Conservation (phyloP, 305 asterid species). For the Fraxinus floribunda region DNA sequence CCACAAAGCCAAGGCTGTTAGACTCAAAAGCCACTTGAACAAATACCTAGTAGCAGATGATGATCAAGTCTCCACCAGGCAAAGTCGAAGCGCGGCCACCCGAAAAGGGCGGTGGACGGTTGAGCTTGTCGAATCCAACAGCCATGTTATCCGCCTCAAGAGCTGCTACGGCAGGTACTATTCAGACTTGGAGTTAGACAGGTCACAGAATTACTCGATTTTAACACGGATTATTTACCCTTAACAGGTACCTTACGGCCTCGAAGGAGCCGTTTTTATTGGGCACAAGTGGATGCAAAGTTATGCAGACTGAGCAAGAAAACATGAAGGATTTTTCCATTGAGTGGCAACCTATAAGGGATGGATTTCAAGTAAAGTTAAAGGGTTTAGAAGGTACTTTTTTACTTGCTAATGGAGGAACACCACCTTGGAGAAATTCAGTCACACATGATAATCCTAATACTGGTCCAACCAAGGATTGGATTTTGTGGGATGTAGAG, state of each 20-base stretch:
- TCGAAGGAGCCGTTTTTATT: slow-evolving; percentile 54
- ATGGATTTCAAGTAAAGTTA: slow-evolving; percentile 72
- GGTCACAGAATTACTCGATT: neutral
- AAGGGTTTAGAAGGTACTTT: slow-evolving; percentile 53
- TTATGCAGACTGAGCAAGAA: slow-evolving; percentile 48
- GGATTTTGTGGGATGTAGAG: slow-evolving; percentile 83
- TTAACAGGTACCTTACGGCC: slow-evolving; percentile 59
- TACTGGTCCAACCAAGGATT: slow-evolving; percentile 46
- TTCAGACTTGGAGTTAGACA: neutral
- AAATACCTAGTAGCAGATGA: slow-evolving; percentile 84
- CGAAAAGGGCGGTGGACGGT: slow-evolving; percentile 74
- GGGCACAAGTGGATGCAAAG: slow-evolving; percentile 77
- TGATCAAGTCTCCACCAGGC: slow-evolving; percentile 61
- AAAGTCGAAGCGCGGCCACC: slow-evolving; percentile 64
- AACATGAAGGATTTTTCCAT: slow-evolving; percentile 36
- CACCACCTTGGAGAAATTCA: slow-evolving; percentile 85
- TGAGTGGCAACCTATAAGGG: slow-evolving; percentile 82
- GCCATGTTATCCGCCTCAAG: slow-evolving; percentile 57
- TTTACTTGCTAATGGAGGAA: slow-evolving; percentile 82
- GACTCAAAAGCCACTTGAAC: slow-evolving; percentile 64
- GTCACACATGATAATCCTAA: slow-evolving; percentile 66
- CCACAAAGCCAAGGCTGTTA: slow-evolving; percentile 58
- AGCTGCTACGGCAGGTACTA: slow-evolving; percentile 49
- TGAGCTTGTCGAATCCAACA: slow-evolving; percentile 59
- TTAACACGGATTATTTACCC: neutral